Evolutionary conservation across 495 filamentous ascomycete species (phyloP).

Genomic region (Jackrogersella minutella): DNA sequence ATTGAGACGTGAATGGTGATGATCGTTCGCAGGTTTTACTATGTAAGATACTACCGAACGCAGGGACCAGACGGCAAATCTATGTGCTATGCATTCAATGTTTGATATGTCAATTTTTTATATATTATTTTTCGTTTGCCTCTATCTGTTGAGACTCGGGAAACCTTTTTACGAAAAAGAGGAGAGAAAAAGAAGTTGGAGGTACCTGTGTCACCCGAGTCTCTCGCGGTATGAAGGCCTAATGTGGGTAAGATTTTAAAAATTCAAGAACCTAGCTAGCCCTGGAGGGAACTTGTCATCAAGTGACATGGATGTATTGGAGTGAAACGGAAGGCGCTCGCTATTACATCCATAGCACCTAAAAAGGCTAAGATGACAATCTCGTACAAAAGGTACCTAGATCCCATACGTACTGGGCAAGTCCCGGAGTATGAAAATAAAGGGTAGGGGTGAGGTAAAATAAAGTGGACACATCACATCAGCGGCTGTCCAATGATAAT

Average conservation of each 20-base stretch:
- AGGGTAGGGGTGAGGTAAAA: slow-evolving; percentile 33
- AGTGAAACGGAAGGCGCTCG: slow-evolving; percentile 6
- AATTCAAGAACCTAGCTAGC: not conserved
- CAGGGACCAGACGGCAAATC: slow-evolving; percentile 31
- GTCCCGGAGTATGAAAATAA: slow-evolving; percentile 14
- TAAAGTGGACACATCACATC: slow-evolving; percentile 37
- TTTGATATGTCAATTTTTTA: slow-evolving; percentile 8
- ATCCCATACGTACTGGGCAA: not conserved
- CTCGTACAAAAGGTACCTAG: not conserved
- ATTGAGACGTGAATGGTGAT: slow-evolving; percentile 27
- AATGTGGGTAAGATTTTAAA: slow-evolving; percentile 28
- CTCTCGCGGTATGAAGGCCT: slow-evolving; percentile 25
- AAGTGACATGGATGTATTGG: slow-evolving; percentile 27
- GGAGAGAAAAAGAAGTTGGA: slow-evolving; percentile 7
- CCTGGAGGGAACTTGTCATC: too few species aligned
- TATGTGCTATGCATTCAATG: slow-evolving; percentile 15
- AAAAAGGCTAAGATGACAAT: too few species aligned
- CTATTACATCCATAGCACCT: too few species aligned
- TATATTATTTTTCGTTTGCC: slow-evolving; percentile 2
- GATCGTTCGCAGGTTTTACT: slow-evolving; percentile 20
- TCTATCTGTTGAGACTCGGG: slow-evolving; percentile 1
- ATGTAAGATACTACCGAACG: slow-evolving; percentile 15
- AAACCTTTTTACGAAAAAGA: slow-evolving; percentile 3
- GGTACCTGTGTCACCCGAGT: slow-evolving; percentile 12
- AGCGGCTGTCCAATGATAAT: slow-evolving; percentile 51